phyloP scores from a whole-genome alignment of 2,329 filamentous ascomycete species.

The Blastomyces gilchristii region DNA sequence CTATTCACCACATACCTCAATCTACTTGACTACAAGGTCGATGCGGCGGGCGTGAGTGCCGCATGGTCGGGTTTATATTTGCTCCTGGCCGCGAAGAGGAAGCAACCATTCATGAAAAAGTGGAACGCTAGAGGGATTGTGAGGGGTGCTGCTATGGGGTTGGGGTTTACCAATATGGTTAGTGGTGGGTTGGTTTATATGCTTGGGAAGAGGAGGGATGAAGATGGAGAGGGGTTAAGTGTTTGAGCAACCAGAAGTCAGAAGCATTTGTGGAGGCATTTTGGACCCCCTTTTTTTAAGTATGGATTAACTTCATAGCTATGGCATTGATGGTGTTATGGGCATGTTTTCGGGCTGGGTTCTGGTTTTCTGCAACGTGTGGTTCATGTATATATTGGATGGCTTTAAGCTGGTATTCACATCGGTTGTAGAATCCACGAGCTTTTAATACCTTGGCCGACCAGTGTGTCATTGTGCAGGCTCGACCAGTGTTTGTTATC shows the following conservation, averaged over 20 bases:
- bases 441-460: not conserved
- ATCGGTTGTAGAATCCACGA: not conserved
- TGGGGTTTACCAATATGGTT: constrained; percentile 38
- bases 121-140: constrained; percentile 37
- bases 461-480: not conserved
- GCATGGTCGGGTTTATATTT: constrained; percentile 57
- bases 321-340: constrained; percentile 2
- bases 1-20: constrained; percentile 59
- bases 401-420: not conserved
- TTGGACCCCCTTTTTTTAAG: not conserved
- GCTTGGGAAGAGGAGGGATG: constrained; percentile 34
- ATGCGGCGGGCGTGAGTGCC: constrained; percentile 53
- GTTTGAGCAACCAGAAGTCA: not conserved
- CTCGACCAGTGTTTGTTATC: not conserved
- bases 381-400: not conserved
- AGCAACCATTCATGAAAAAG: constrained; percentile 37
- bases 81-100: constrained; percentile 51
- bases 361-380: not conserved
- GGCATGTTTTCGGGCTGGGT: not conserved
- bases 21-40: constrained; percentile 51
- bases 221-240: constrained; percentile 29
- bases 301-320: not conserved
- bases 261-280: not conserved
- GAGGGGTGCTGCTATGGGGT: constrained; percentile 37
- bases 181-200: constrained; percentile 39